Conservation (phyloP, 306 rosid species). For the Pterocarpus macrocarpus region DNA sequence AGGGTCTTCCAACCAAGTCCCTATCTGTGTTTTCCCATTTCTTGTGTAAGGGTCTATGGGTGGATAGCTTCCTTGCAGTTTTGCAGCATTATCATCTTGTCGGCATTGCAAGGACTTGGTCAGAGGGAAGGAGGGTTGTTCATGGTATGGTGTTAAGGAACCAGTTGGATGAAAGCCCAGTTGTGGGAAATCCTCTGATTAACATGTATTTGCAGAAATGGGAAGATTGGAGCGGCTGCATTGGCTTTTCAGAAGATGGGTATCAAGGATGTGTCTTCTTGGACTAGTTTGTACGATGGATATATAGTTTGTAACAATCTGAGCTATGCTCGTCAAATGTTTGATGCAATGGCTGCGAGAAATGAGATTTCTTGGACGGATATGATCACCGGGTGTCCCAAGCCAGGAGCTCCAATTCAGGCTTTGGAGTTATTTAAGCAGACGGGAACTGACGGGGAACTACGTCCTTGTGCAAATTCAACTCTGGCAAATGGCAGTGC, state of each 20-base stretch:
- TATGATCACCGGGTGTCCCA: conserved; percentile 45
- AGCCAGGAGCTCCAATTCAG: conserved; percentile 44
- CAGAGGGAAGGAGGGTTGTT: no score
- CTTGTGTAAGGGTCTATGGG: no score
- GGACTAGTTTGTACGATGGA: conserved; percentile 38
- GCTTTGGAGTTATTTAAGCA: conserved; percentile 41
- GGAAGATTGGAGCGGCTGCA: conserved; percentile 23
- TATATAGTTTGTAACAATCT: not conserved
- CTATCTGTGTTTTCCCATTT: conserved; percentile 20
- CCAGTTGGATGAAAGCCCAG: not conserved
- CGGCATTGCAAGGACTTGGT: no score
- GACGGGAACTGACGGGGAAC: conserved; percentile 1
- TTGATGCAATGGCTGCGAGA: conserved; percentile 45
- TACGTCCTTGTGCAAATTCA: not conserved
- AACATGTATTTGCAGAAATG: conserved; percentile 43
- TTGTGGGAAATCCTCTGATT: conserved; percentile 45
- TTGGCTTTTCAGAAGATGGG: conserved; percentile 42
- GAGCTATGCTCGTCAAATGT: conserved; percentile 30
- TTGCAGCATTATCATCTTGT: no score
- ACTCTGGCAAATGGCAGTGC: not conserved
- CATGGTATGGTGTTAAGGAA: no score
- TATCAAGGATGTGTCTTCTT: conserved; percentile 28
- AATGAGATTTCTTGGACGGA: conserved; percentile 43
- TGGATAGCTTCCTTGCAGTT: no score
- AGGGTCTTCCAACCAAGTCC: conserved; percentile 37